Percentiles rank a stretch among this genome's conserved stretches.
Conservation (phyloP, 1,284 basidiomycete genomes). For the Xanthoconium separans region DNA sequence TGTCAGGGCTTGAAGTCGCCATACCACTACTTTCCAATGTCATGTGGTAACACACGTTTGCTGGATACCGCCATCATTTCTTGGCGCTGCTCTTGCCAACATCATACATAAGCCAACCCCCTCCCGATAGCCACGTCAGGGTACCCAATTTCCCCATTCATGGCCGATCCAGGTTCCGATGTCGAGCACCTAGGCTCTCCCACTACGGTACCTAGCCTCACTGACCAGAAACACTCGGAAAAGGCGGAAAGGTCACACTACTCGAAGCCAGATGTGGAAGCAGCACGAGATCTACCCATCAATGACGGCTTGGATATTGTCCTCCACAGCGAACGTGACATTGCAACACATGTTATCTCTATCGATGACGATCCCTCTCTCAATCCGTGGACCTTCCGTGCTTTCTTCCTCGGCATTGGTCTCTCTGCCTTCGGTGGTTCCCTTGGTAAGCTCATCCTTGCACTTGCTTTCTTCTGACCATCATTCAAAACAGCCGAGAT, state of each 20-base stretch:
- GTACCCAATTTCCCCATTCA: no score
- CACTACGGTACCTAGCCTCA: neutral
- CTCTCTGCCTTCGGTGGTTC: slow-evolving; percentile 62
- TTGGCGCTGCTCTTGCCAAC: no score
- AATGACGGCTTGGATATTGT: slow-evolving; percentile 28
- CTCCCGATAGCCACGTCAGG: no score
- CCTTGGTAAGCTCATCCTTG: slow-evolving; percentile 29
- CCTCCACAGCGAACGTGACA: slow-evolving; percentile 45
- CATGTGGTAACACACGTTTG: no score
- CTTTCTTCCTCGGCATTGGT: slow-evolving; percentile 58
- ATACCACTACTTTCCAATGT: no score
- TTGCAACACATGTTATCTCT: slow-evolving; percentile 52
- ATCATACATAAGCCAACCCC: no score
- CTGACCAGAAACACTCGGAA: neutral
- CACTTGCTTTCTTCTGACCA: neutral
- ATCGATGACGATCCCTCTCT: slow-evolving; percentile 55
- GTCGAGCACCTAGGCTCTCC: neutral
- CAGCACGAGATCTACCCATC: slow-evolving; percentile 19
- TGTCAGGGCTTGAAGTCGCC: no score
- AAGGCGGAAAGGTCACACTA: no score
- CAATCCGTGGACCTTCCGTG: slow-evolving; percentile 58
- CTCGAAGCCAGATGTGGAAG: slow-evolving; percentile 27
- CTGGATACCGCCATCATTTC: no score
- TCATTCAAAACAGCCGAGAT: slow-evolving; percentile 41
- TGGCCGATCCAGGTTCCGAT: no score